These are phyloP conservation scores for Begonia peltatifolia DNA, from an alignment of 306 rosid genomes.

Conservation along the genomic window DNA sequence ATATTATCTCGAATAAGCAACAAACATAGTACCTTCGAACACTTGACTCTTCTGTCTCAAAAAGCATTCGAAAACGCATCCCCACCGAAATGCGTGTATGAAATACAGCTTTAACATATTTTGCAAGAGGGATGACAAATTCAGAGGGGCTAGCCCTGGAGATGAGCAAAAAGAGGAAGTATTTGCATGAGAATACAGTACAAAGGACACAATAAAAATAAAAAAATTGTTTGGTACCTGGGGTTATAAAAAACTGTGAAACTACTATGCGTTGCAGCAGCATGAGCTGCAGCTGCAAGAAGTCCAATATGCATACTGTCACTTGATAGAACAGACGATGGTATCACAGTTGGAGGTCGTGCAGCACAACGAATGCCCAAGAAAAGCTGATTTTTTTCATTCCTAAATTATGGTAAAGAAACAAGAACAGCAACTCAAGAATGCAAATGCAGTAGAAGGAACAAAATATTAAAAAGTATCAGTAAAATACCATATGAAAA, in stretches of 20 bases:
- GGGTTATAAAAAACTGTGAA: constrained; percentile 85
- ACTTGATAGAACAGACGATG: constrained; percentile 73
- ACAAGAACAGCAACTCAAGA: constrained; percentile 6
- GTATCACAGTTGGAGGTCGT: constrained; percentile 73
- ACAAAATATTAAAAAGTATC: neutral
- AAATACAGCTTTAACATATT: constrained; percentile 76
- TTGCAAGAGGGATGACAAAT: constrained; percentile 68
- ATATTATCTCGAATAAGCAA: neutral
- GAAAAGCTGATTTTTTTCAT: constrained; percentile 81
- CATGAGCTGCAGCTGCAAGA: constrained; percentile 95
- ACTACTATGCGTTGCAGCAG: constrained; percentile 77
- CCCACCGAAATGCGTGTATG: constrained; percentile 87
- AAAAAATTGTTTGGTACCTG: constrained; percentile 32
- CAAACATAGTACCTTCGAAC: constrained; percentile 54
- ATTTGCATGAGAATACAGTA: constrained; percentile 10
- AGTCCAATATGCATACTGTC: constrained; percentile 94
- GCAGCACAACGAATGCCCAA: constrained; percentile 75
- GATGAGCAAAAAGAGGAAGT: constrained; percentile 5
- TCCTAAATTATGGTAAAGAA: constrained; percentile 29
- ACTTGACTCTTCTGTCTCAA: constrained; percentile 84
- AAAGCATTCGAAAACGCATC: constrained; percentile 88
- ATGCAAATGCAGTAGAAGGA: constrained; percentile 8
- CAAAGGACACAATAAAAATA: neutral
- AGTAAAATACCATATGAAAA: constrained; percentile 60
- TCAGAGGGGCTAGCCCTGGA: constrained; percentile 91